Evolutionary conservation across 306 rosid species (phyloP).

Genomic region (Trichosanthes truncata): DNA sequence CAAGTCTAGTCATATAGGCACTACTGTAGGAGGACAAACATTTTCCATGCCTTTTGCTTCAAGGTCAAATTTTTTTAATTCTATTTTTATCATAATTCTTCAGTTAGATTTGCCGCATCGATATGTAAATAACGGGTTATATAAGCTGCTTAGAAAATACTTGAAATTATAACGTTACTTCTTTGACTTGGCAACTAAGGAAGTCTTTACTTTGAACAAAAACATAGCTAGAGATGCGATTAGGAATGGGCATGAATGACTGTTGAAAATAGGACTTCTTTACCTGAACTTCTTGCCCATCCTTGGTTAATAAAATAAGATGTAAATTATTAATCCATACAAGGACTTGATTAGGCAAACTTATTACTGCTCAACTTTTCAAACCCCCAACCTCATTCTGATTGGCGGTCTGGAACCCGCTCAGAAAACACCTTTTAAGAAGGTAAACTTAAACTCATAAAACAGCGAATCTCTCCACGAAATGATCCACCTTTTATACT

Average conservation of each 20-base stretch:
- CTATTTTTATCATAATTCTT: neutral
- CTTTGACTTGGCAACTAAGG: neutral
- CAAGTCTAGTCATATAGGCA: neutral
- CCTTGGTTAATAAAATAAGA: neutral
- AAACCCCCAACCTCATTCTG: neutral
- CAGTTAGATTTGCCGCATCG: neutral
- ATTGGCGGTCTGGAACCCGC: neutral
- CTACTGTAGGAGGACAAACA: neutral
- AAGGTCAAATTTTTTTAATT: neutral
- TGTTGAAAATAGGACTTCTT: neutral
- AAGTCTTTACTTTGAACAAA: neutral
- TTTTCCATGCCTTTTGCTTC: neutral
- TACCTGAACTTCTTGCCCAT: neutral
- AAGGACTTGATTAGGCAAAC: neutral
- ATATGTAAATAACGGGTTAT: neutral
- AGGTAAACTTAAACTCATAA: neutral
- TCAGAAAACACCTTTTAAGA: neutral
- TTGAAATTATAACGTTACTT: neutral
- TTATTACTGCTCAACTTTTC: neutral
- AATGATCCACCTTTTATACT: neutral
- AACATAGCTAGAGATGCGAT: neutral
- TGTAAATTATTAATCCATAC: neutral
- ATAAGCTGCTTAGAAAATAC: neutral
- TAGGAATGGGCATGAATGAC: neutral
- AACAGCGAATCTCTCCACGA: neutral